Base-by-base conservation (phyloP, 345 rosid species). In the Brassica juncea region DNA sequence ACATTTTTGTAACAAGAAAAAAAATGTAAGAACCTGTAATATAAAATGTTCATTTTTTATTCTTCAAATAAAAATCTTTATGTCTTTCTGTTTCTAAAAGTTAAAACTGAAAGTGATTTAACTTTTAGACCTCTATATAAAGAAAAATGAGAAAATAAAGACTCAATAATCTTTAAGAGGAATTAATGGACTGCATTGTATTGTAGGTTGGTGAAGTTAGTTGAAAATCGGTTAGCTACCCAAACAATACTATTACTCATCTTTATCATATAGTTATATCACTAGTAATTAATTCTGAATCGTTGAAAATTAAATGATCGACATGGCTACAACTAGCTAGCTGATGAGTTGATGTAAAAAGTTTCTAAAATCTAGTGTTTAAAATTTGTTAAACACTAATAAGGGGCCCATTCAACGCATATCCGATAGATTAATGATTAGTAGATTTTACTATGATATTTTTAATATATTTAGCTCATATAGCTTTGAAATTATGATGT, bases 181-280 rank as follows among this genome's bases (percentile, higher is more conserved):
- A 32, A 63, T 15, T 32, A 31, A 64, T 32, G 47, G 25, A 32
- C 4, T 64, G 68, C 27, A 15, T 64, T 32, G 21, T 30, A 7
- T 64, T 64, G 68, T 31, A 32, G 27, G 49, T 35, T 9, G 47
- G 28, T 35, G 69, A 65, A 35, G 8, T 65, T 35, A 16, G 49
- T 35, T 65, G 69, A 35, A 19, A 35, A 65, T 35, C 23, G 28
- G 49, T 65, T 34, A 65, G 68, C 68, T 65, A 65, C 49, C 68
- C 49, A 34, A 64, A 30, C 27, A 30, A 52, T 61, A 62, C 37
- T 14, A 14, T 61, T 28, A 28, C 14, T 12, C 66, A 28, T 15
- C 31, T 23, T n/a, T 54, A 54, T 54, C 54, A 19, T 19, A 19
- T 19, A 19, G 19, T 19, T 61, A 27, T 61, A 32, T n/a, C 44